Percentiles rank a stretch among this genome's conserved stretches.
These are phyloP conservation scores for Lactarius deliciosus DNA, from an alignment of 768 basidiomycete species.

Conservation along the genomic window DNA sequence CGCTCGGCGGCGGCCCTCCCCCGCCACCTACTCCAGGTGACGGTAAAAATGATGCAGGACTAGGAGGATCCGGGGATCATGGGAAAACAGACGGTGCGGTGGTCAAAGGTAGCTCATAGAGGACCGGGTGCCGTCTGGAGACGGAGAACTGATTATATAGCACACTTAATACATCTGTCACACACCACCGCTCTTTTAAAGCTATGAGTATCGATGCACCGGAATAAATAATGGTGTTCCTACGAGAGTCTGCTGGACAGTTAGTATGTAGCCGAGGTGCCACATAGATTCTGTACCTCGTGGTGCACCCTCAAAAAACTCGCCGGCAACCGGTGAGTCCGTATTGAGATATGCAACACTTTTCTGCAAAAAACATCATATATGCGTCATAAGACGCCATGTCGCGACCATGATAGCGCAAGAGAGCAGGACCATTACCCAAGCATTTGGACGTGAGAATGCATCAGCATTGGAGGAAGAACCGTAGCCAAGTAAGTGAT, in stretches of 20 bases:
- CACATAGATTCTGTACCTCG: too few relatives aligned
- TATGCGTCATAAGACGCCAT: too few relatives aligned
- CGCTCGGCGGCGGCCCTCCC: too few relatives aligned
- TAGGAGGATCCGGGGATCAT: too few relatives aligned
- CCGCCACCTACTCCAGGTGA: too few relatives aligned
- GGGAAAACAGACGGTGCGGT: too few relatives aligned
- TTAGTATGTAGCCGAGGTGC: too few relatives aligned
- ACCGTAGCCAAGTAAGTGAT: too few relatives aligned
- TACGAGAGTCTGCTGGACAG: neutral
- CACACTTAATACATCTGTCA: constrained; percentile 15
- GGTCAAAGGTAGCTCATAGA: too few relatives aligned
- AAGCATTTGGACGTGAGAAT: neutral
- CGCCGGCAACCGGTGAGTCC: too few relatives aligned
- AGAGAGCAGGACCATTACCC: neutral
- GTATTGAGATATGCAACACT: neutral
- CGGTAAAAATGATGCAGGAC: too few relatives aligned
- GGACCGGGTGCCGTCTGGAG: neutral
- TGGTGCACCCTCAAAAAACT: too few relatives aligned
- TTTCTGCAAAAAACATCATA: neutral
- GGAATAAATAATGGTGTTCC: neutral
- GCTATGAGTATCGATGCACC: neutral
- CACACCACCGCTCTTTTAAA: neutral
- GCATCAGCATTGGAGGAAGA: neutral
- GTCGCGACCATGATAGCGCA: neutral
- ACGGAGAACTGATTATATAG: constrained; percentile 5